Percentiles rank a stretch among this genome's conserved stretches.
These are phyloP conservation scores for Annulohypoxylon truncatum DNA, from an alignment of 2,329 filamentous ascomycete genomes.

Conservation along the genomic window DNA sequence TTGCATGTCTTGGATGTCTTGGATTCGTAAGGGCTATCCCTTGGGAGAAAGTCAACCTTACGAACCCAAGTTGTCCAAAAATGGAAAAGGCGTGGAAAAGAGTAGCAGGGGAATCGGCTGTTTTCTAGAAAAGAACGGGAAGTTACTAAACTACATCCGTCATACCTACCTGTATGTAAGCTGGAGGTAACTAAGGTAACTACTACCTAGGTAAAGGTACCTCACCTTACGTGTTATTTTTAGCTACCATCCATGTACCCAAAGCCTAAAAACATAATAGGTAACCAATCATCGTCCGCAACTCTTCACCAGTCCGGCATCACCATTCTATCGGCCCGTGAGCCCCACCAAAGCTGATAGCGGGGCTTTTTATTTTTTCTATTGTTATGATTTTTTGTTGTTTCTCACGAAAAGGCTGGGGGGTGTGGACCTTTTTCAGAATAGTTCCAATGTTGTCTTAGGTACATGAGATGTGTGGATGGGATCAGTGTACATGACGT, in stretches of 20 bases:
- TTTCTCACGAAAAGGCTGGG: background rate
- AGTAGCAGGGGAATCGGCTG: background rate
- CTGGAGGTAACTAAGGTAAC: background rate
- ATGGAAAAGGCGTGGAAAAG: conserved; percentile 15
- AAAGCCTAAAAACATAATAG: background rate
- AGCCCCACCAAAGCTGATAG: conserved; percentile 28
- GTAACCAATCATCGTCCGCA: conserved; percentile 19
- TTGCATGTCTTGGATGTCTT: background rate
- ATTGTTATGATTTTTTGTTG: background rate
- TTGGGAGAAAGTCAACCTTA: no score
- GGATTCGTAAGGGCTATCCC: background rate
- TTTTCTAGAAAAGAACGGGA: conserved; percentile 22
- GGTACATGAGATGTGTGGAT: background rate
- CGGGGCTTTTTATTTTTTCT: conserved; percentile 5
- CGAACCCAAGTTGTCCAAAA: conserved; percentile 7
- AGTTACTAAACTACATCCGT: background rate
- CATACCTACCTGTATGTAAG: no score
- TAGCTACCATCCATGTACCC: background rate
- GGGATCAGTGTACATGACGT: background rate
- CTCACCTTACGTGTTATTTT: conserved; percentile 16
- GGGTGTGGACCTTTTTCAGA: background rate
- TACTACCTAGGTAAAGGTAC: conserved; percentile 2
- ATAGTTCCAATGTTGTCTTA: background rate
- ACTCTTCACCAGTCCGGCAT: conserved; percentile 12
- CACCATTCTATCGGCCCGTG: conserved; percentile 21